Evolutionary conservation across 768 basidiomycete genomes (phyloP), one percentile per base, ranked within the genome.

Genomic region (Russula ochroleuca): DNA sequence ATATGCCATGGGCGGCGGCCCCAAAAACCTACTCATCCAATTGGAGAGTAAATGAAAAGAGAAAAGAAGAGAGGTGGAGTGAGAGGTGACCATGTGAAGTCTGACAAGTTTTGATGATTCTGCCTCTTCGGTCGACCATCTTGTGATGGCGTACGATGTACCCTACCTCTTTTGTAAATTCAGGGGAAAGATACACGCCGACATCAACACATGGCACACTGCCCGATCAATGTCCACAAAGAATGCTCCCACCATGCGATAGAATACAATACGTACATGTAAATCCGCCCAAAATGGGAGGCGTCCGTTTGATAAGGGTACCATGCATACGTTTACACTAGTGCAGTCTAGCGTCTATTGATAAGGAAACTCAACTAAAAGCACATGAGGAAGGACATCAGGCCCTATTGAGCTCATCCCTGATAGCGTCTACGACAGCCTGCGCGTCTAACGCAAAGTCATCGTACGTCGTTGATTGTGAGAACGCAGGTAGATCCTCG

Each of bases 371-470:
- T 10, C 2, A 41, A 9, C 41, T 9, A 14, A 43, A 33, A 23
- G 25, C n/a, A 37, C 8, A 47, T 15, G 21, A 4, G 5, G 8
- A 25, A 8, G 14, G 8, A 38, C 15, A 31, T 58, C 43, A 52
- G 1, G 38, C 3, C 40, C 61, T 49, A 25, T 59, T 53, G 28
- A 68, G 45, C 58, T 50, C 54, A 3, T 66, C 67, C 6, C 41
- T 60, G 53, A 68, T 60, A 8, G 65, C 37, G 14, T 23, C 43
- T 55, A 63, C 51, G 14, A 68, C 61, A 17, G 65, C 67, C 19
- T 57, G 47, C 38, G 45, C 65, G 11, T 66, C 61, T 19, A 68
- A 33, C 19, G 49, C 47, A 19, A 68, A 51, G 19, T 66, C 65
- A n/a, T 63, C 61, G 13, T 28, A 15, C 2, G 35, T 19, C 10